Evolutionary conservation across 2,329 filamentous ascomycete genomes (phyloP).

Genomic region (Coniella lustricola): DNA sequence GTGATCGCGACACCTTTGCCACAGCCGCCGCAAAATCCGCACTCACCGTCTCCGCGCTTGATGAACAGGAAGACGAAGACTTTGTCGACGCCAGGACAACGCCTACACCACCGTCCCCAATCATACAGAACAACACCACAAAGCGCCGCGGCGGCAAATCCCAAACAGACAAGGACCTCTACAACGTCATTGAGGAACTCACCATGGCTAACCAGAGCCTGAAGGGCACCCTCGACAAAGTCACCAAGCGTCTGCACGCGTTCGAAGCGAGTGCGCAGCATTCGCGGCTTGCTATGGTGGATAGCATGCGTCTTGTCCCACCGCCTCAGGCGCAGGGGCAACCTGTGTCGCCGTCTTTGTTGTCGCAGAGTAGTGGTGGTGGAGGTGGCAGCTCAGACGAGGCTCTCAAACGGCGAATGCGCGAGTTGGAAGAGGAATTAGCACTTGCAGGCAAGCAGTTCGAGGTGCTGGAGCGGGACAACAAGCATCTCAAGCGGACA

Average conservation of each 20-base stretch:
- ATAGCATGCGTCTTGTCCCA: slow-evolving; percentile 64
- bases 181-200: slow-evolving; percentile 78
- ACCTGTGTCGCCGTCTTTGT: slow-evolving; percentile 25
- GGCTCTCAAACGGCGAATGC: slow-evolving; percentile 41
- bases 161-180: slow-evolving; percentile 37
- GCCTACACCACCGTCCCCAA: slow-evolving; percentile 14
- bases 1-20: slow-evolving; percentile 14
- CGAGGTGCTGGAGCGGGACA: slow-evolving; percentile 58
- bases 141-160: slow-evolving; percentile 35
- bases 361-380: slow-evolving; percentile 24
- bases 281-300: slow-evolving; percentile 76
- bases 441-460: slow-evolving; percentile 50
- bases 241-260: slow-evolving; percentile 80
- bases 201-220: slow-evolving; percentile 81
- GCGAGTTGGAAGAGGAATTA: slow-evolving; percentile 63
- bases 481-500: slow-evolving; percentile 48
- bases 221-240: slow-evolving; percentile 76
- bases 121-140: slow-evolving; percentile 18
- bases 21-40: too few relatives aligned
- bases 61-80: slow-evolving; percentile 69
- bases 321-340: too few relatives aligned
- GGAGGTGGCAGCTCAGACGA: slow-evolving; percentile 36
- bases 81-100: slow-evolving; percentile 84
- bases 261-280: slow-evolving; percentile 91
- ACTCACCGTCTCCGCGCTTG: slow-evolving; percentile 30